phyloP scores from a whole-genome alignment of 1,284 basidiomycete species.

The Sanghuangporus weigelae region DNA sequence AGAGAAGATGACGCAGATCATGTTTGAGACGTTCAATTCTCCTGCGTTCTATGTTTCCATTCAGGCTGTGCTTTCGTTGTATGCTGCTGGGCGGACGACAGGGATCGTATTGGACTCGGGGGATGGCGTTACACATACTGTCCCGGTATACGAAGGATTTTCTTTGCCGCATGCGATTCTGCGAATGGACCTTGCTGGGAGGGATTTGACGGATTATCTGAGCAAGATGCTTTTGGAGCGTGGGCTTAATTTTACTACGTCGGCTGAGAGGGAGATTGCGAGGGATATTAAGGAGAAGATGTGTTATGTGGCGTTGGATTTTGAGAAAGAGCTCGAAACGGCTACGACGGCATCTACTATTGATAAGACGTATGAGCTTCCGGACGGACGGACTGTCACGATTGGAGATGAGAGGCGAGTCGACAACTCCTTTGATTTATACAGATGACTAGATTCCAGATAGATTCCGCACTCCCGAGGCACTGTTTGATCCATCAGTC shows the following conservation, averaged over 20 bases:
- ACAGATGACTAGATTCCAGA: neutral
- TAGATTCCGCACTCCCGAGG: constrained; percentile 95
- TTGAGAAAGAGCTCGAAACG: constrained; percentile 84
- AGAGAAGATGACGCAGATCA: constrained; percentile 97
- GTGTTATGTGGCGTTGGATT: constrained; percentile 66
- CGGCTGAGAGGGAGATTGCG: constrained; percentile 80
- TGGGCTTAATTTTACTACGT: constrained; percentile 93
- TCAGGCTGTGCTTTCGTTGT: constrained; percentile 90
- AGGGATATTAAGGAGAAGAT: constrained; percentile 71
- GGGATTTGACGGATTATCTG: constrained; percentile 91
- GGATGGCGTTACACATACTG: constrained; percentile 98
- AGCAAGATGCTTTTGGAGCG: constrained; percentile 94
- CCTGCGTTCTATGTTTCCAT: constrained; percentile 94
- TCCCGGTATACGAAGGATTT: constrained; percentile 99
- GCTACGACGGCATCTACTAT: constrained; percentile 88
- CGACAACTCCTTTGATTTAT: neutral
- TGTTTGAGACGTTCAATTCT: constrained; percentile 96
- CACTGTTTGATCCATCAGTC: constrained; percentile 95
- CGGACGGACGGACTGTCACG: constrained; percentile 95
- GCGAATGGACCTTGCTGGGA: constrained; percentile 92
- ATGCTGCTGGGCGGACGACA: constrained; percentile 88
- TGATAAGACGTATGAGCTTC: constrained; percentile 95
- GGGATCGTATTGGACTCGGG: constrained; percentile 98
- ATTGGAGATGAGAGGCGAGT: constrained; percentile 89
- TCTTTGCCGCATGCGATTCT: constrained; percentile 92